Base-by-base conservation (phyloP, 2,329 filamentous ascomycete genomes). In the Fusarium austroafricanum region DNA sequence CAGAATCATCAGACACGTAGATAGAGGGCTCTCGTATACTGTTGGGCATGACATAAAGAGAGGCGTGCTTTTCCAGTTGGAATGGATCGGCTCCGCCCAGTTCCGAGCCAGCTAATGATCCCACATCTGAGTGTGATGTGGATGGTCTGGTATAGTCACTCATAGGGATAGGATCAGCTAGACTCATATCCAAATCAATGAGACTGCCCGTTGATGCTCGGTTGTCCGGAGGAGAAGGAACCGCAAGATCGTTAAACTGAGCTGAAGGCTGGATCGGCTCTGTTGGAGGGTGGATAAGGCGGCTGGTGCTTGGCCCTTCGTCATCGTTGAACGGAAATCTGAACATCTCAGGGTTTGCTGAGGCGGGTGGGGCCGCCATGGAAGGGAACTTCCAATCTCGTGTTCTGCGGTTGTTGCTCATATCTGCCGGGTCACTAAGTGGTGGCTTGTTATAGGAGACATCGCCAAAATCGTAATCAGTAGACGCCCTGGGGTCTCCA, bases 41-140 rank as follows among this genome's bases (percentile, higher is more conserved):
- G 6, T 77, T 71, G 6, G 80, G 76, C 69, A 76, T 73, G 14
- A 79, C 79, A 64, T 88, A 87, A 2, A 88, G 77, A 2, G 87
- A 89, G 2, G 86, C 80, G 68, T 89, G 87, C n/a, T 85, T 83
- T 74, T 90, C 88, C 5, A 90, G 80, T 55, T 89, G 86, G 58
- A 90, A 90, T 0, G 88, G 87, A 68, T 87, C 87, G 3, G 80
- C 82, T 14, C 83, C 80, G 26, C 85, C 83, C 31, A 85, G 75
- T 57, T 89, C 85, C 1, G 87, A 87, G 50, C 87, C 87, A 10
- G 83, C 81, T 12, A 88, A 79, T 1, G 86, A 88, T 3, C 75
- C 83, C 14, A 82, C 84, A 61, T 89, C 86, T 2, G 87, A 90
- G 73, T 88, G 84, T 12, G 87, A 86, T 1, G 86, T 88, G 3